Evolutionary conservation across 345 rosid species (phyloP), one percentile per base, ranked within the genome.

Genomic region (Trapa incisa): DNA sequence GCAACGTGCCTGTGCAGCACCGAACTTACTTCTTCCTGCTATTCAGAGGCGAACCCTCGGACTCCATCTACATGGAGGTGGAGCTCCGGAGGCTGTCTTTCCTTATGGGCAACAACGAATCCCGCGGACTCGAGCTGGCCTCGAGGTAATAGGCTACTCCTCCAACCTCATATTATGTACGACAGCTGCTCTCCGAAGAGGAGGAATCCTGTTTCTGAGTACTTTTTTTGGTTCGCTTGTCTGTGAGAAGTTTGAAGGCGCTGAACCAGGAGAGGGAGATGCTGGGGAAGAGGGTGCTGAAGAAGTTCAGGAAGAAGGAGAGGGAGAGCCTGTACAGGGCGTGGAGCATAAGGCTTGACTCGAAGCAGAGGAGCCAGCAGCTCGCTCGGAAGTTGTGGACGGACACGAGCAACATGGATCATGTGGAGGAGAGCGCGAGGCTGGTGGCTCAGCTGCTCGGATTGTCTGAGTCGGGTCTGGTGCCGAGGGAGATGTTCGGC

Each of bases 371-470:
- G 80, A 78, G 89, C 74, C 71, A 82, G 76, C 91, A 82, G 68
- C 66, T 89, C 64, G 87, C 82, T 2, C 78, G 85, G 22, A 65
- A 75, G 9, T 67, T 94, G 41, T 91, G 99, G 97, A 74, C 86
- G 8, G 82, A 85, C 77, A 68, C 75, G 47, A 72, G 73, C 41
- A 87, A 86, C 75, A 75, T 82, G 86, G 80, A 84, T 7, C 96
- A 94, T 50, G 65, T 87, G 53, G 64, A 80, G 22, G 86, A 91
- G 75, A 94, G 97, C 52, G 92, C 99, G 45, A 48, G 81, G 22
- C 76, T 82, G 33, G 85, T 94, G 6, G 87, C 89, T 14, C 88
- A 80, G 83, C 79, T 94, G 60, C 74, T 89, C 71, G 87, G 84
- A 15, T 41, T 13, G 50, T 65, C 52, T 7, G 70, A 54, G 61